phyloP scores from a whole-genome alignment of 75 land plant genomes.

The Selaginella moellendorffii region DNA sequence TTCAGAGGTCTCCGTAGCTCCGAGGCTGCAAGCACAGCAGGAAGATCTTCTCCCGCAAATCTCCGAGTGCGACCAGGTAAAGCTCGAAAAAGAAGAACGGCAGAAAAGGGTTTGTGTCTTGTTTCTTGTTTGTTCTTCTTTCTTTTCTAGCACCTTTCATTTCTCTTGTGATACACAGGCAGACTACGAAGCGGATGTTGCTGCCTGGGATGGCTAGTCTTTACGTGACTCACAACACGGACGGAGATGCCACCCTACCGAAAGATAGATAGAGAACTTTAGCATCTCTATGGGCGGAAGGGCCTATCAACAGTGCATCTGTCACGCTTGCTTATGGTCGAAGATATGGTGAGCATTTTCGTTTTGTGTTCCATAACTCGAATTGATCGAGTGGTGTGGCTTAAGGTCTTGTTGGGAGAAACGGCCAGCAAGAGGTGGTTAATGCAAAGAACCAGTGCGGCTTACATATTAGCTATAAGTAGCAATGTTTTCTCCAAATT shows the following conservation, averaged over 20 bases:
- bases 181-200: conserved; percentile 71
- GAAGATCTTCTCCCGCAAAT: too few species aligned
- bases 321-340: conserved; percentile 89
- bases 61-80: conserved; percentile 62
- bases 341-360: conserved; percentile 95
- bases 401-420: conserved; percentile 93
- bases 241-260: conserved; percentile 38
- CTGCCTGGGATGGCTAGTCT: conserved; percentile 77
- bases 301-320: too few species aligned
- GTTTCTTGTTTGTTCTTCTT: neutral
- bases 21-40: conserved; percentile 39
- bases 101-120: conserved; percentile 50
- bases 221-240: conserved; percentile 77
- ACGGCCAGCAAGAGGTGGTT: conserved; percentile 97
- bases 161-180: conserved; percentile 28
- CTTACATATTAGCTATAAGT: too few species aligned
- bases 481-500: too few species aligned
- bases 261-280: conserved; percentile 84
- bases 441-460: too few species aligned
- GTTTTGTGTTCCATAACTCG: too few species aligned
- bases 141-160: too few species aligned
- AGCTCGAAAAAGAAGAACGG: conserved; percentile 86
- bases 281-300: conserved; percentile 88
- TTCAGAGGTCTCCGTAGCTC: too few species aligned
- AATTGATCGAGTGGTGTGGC: too few species aligned